Base-by-base conservation (phyloP, 1,284 basidiomycete species). In the Lentinula novae-zelandiae region DNA sequence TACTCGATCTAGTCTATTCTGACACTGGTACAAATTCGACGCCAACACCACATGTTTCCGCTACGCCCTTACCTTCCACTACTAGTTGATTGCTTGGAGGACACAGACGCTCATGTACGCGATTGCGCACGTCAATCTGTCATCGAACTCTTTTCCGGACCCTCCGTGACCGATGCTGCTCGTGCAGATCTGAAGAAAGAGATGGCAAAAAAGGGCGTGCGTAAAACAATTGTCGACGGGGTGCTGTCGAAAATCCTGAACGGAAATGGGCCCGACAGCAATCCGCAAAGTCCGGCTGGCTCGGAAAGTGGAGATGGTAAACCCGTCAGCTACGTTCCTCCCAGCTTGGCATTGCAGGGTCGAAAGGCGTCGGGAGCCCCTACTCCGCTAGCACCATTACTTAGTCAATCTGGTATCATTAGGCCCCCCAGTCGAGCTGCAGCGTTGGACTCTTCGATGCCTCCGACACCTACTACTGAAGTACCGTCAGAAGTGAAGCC, bases 101-200 rank as follows among this genome's bases (percentile, higher is more conserved):
- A 99, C 73, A 86, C 89, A 1, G 96, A 99, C 70, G 85, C 89
- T 3, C 85, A 85, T 65, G 96, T 99, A 53, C 87, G 97, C 42
- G 91, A 95, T 61, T 89, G 87, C 68, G 90, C 96, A 0, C 83
- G 89, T 56, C 80, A 84, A 67, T 89, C 93, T 0, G 82, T 95
- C 53, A 83, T 97, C 13, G 85, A 90, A 63, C 82, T 99, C 50
- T 95, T 98, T 69, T 87, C 92, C 0, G 89, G 89, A 10, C 83
- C 92, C 0, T 83, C 83, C 1, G 90, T 93, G 6, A 87, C 90
- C 0, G 87, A 96, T 67, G 88, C 87, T 7, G 96, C 96, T 2
- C 88, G 93, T 53, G 85, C 93, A 0, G 96, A 98, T 71, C 80
- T 99, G 58, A 98, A 98, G 78, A 95, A 93, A 71, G 92, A 95